Evolutionary conservation across 2,329 filamentous ascomycete genomes (phyloP), one percentile per base, ranked within the genome.

Genomic region (Colletotrichum sp.): DNA sequence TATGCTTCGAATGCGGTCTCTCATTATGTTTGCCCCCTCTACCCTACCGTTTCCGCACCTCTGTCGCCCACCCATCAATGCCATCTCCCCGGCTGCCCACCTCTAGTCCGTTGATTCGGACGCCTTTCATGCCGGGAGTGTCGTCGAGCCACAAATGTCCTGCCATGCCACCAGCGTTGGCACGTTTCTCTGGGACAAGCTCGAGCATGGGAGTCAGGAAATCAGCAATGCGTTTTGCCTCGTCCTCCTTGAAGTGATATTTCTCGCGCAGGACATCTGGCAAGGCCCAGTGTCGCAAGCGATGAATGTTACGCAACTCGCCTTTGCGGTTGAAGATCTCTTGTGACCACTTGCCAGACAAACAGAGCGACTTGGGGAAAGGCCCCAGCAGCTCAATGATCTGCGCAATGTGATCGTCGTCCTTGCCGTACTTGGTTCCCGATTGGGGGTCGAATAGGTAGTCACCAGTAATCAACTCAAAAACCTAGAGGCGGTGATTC

Each of bases 311-410:
- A 74, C 97, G 95, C 48, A 99, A 91, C 84, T 99, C 97, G 80
- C 97, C 97, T 85, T 98, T 98, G 79, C 97, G 93, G 84, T 98
- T 98, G 89, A 99, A 99, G 78, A 99, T 99, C 84, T 98, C 97
- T 85, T 98, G 96, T 16, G 94, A 96, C 97, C 97, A 98, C 86
- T 98, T 98, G 68, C 97, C 97, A 2, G 94, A 94, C 71, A 98
- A 91, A 85, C 95, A 98, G 66, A 98, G 90, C 6, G 95, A 94
- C 84, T 98, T 98, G 70, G 97, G 96, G 83, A 98, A 98, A 1
- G 94, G 93, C 11, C 97, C 97, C 22, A 99, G 92, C 7, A 99
- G 90, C 85, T 99, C 97, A 83, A 99, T 98, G 81, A 99, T 98
- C 84, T 99, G 97, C 12, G 97, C 97, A 79, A 99, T 98, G 86